Evolutionary conservation across 2,329 filamentous ascomycete species (phyloP), one percentile per base, ranked within the genome.

Genomic region (Sarocladium brachiariae): DNA sequence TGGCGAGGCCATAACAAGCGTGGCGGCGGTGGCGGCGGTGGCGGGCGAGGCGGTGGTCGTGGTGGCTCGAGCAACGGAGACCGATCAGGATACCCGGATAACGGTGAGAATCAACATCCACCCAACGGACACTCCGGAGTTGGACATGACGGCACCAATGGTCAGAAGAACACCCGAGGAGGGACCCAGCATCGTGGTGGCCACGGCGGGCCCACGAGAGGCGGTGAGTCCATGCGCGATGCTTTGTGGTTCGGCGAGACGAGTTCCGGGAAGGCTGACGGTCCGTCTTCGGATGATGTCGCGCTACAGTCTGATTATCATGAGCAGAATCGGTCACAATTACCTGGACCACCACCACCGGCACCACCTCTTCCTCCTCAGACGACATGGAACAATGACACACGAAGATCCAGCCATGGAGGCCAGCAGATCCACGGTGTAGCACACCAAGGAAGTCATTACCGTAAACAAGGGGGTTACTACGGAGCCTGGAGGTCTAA

Each of bases 1-100:
- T 54, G 65, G 4, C 62, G 65, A 1, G 67, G 65, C 2, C 7
- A 10, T 4, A 49, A 37, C n/a, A 53, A 66, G 4, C 62, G 65
- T 1, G 67, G 65, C 34, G 53, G 58, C 18, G 64, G 67, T 2
- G 38, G 59, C 6, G 58, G 61, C 10, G 59, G 56, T 2, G 53
- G 38, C 13, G 46, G 49, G 14, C 39, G 45, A 35, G 14, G 39
- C 14, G 39, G 39, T 4, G 39, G 21, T 3, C 21, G 5, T 7
- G 39, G 39, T 25, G 39, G 39, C 4, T n/a, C 16, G n/a, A 23
- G 9, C 23, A 14, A 43, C 7, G 39, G 39, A 43, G 23, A 43
- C 23, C 39, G 23, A 5, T 25, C 39, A 24, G 23, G 23, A 25
- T 19, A 24, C 39, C 39, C 14, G n/a, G n/a, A 25, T 16, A 18